Percentiles rank a stretch among this genome's conserved stretches.
Evolutionary conservation across 2,329 filamentous ascomycete genomes (phyloP).

Genomic region (Neonectria magnoliae): DNA sequence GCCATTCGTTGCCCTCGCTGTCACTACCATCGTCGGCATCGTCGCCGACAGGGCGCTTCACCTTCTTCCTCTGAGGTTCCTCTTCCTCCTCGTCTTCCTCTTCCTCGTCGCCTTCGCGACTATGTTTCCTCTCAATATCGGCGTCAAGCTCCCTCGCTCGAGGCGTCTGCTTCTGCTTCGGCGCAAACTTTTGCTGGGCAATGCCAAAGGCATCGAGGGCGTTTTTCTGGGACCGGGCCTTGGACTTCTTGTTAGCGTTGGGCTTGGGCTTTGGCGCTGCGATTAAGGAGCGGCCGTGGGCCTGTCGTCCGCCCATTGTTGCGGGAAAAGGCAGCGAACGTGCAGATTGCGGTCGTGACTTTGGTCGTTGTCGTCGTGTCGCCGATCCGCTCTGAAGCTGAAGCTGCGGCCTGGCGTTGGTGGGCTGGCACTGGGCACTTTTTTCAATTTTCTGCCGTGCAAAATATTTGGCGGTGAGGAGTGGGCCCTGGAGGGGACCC

Average conservation of each 20-base stretch:
- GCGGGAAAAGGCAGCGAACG: conserved; percentile 12
- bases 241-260: conserved; percentile 54
- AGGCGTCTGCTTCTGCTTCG: conserved; percentile 58
- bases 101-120: conserved; percentile 55
- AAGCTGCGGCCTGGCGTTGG: conserved; percentile 9
- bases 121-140: conserved; percentile 56
- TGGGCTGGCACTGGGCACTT: conserved; percentile 27
- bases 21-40: conserved; percentile 81
- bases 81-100: conserved; percentile 66
- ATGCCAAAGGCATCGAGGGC: conserved; percentile 68
- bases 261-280: conserved; percentile 49
- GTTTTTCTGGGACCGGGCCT: conserved; percentile 59
- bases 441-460: conserved; percentile 43
- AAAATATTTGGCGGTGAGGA: conserved; percentile 42
- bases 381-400: conserved; percentile 29
- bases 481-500: conserved; percentile 41
- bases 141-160: conserved; percentile 63
- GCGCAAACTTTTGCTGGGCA: conserved; percentile 62
- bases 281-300: conserved; percentile 64
- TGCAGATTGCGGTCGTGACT: conserved; percentile 15
- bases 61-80: conserved; percentile 53
- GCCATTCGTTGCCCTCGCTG: conserved; percentile 87
- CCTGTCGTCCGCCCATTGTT: conserved; percentile 67
- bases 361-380: conserved; percentile 4
- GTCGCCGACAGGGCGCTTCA: conserved; percentile 55